A percentile compares a stretch with the other conserved stretches of the same genome.
Evolutionary conservation across 2,329 filamentous ascomycete genomes (phyloP).

Genomic region (Colletotrichum ledebouriae): DNA sequence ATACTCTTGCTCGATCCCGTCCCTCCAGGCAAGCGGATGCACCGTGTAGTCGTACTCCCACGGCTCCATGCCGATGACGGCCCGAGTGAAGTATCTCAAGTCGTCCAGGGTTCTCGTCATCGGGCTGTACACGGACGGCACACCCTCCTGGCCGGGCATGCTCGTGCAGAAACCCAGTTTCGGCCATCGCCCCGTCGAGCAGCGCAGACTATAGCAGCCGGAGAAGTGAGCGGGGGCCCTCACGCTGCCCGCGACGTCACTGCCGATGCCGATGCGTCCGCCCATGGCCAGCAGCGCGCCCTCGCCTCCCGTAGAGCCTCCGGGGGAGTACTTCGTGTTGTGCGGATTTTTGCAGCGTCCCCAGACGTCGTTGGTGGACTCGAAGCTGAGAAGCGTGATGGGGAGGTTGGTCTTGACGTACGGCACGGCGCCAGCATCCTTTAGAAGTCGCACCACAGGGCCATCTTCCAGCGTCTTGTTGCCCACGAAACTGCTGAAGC

Average conservation of each 20-base stretch:
- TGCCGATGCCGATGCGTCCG: slow-evolving; percentile 89
- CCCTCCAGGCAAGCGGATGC: slow-evolving; percentile 85
- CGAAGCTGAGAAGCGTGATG: slow-evolving; percentile 87
- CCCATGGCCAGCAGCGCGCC: slow-evolving; percentile 84
- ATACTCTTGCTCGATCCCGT: slow-evolving; percentile 70
- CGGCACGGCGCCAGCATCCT: slow-evolving; percentile 88
- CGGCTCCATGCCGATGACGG: slow-evolving; percentile 83
- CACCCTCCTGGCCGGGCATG: slow-evolving; percentile 93
- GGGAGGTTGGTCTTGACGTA: slow-evolving; percentile 95
- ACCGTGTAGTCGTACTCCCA: slow-evolving; percentile 92
- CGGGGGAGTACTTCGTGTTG: slow-evolving; percentile 85
- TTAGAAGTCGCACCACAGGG: slow-evolving; percentile 79
- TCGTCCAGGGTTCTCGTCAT: slow-evolving; percentile 91
- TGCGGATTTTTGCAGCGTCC: slow-evolving; percentile 87
- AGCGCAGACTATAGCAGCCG: slow-evolving; percentile 88
- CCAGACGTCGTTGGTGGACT: slow-evolving; percentile 84
- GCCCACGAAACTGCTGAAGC: slow-evolving; percentile 79
- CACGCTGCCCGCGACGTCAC: slow-evolving; percentile 91
- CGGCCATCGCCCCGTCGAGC: slow-evolving; percentile 91
- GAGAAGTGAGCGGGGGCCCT: slow-evolving; percentile 89
- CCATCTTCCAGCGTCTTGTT: slow-evolving; percentile 79
- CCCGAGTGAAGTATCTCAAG: slow-evolving; percentile 84
- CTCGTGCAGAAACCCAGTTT: slow-evolving; percentile 86
- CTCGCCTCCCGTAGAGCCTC: slow-evolving; percentile 91
- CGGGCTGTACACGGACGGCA: slow-evolving; percentile 89